Evolutionary conservation across 352 stramenopile species (phyloP).

Genomic region (Phytophthora multivora): DNA sequence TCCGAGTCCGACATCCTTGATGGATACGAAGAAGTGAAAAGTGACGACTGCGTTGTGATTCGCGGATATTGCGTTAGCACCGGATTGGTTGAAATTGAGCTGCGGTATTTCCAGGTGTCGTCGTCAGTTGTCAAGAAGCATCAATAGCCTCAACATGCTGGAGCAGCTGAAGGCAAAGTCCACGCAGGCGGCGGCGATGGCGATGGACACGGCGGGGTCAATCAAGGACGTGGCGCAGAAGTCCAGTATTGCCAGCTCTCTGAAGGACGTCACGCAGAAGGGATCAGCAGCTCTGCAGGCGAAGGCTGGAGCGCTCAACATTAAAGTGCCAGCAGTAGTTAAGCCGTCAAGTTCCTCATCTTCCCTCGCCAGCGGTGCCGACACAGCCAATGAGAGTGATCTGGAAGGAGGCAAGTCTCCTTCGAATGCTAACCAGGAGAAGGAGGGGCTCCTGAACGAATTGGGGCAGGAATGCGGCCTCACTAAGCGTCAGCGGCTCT

Average conservation of each 20-base stretch:
- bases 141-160: slow-evolving; percentile 44
- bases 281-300: slow-evolving; percentile 53
- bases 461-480: slow-evolving; percentile 75
- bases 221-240: slow-evolving; percentile 54
- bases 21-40: slow-evolving; percentile 15
- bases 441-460: slow-evolving; percentile 76
- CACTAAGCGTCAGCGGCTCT: slow-evolving; percentile 79
- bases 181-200: slow-evolving; percentile 54
- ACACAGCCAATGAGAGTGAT: slow-evolving; percentile 43
- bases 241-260: slow-evolving; percentile 24
- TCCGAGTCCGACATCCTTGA: slow-evolving; percentile 72
- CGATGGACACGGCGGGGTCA: slow-evolving; percentile 57
- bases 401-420: slow-evolving; percentile 40
- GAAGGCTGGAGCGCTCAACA: slow-evolving; percentile 63
- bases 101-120: slow-evolving; percentile 15
- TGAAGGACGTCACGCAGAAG: slow-evolving; percentile 59
- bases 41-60: neutral
- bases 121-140: slow-evolving; percentile 34
- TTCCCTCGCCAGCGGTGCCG: slow-evolving; percentile 22
- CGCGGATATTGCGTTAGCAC: neutral
- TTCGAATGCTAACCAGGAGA: slow-evolving; percentile 55
- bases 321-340: slow-evolving; percentile 46
- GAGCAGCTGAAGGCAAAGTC: slow-evolving; percentile 69
- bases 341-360: slow-evolving; percentile 24
- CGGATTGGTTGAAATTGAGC: slow-evolving; percentile 9